phyloP scores from a whole-genome alignment of 495 filamentous ascomycete species.

The Trichodelitschia bisporula region DNA sequence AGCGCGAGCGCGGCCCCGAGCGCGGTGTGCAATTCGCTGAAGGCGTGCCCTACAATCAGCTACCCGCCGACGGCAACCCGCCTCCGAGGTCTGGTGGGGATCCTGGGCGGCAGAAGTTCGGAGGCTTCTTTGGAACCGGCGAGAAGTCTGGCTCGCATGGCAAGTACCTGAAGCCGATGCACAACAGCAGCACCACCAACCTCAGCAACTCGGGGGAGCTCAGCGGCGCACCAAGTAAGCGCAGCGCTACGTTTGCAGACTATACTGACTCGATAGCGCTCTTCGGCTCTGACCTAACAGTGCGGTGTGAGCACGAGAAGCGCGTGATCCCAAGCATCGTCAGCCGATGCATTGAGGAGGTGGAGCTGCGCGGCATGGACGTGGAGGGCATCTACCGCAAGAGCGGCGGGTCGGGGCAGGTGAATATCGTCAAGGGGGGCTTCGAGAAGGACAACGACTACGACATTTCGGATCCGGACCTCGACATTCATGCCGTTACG shows the following conservation, averaged over 20 bases:
- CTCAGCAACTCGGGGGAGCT: no score
- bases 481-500: slow-evolving; percentile 93
- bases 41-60: no score
- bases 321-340: slow-evolving; percentile 76
- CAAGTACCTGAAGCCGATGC: no score
- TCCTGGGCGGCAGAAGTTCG: background rate
- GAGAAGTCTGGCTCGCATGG: background rate
- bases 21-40: no score
- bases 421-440: slow-evolving; percentile 67
- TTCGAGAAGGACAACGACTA: slow-evolving; percentile 68
- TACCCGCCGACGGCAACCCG: background rate
- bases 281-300: slow-evolving; percentile 76
- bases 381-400: slow-evolving; percentile 97
- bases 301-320: slow-evolving; percentile 71
- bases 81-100: background rate
- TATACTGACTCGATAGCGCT: no score
- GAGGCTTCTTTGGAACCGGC: background rate
- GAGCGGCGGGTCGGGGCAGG: slow-evolving; percentile 68
- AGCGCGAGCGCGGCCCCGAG: no score
- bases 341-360: slow-evolving; percentile 88
- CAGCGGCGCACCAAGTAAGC: background rate
- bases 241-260: background rate
- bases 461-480: slow-evolving; percentile 77
- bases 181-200: no score
- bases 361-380: slow-evolving; percentile 89